Percentiles rank a stretch among this genome's conserved stretches.
Evolutionary conservation across 164 flowering plant genomes (phyloP).

Genomic region (Vitis rotundifolia): DNA sequence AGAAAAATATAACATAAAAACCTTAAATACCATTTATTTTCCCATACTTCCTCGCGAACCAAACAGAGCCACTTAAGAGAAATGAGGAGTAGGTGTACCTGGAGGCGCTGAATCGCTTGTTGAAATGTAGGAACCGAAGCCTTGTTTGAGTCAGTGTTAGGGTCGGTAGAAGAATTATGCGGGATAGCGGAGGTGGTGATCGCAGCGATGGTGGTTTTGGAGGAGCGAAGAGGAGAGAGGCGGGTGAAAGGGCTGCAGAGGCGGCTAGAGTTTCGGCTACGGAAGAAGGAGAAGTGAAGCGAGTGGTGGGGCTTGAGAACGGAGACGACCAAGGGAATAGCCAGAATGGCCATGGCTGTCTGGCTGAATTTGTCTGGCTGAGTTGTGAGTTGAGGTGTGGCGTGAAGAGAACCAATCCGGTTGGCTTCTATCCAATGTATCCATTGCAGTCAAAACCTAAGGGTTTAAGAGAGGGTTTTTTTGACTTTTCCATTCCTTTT

Average conservation of each 20-base stretch:
- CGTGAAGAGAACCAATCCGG: too few species aligned
- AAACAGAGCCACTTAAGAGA: background rate
- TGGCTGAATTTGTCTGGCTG: background rate
- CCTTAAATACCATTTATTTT: too few species aligned
- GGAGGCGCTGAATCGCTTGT: constrained; percentile 93
- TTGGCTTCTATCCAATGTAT: too few species aligned
- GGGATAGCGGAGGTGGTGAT: constrained; percentile 25
- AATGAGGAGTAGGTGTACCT: constrained; percentile 33
- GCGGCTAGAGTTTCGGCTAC: constrained; percentile 14
- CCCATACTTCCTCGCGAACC: background rate
- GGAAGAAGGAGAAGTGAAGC: constrained; percentile 24
- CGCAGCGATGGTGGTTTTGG: constrained; percentile 20
- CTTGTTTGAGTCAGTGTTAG: constrained; percentile 13
- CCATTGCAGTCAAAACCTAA: too few species aligned
- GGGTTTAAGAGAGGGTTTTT: too few species aligned
- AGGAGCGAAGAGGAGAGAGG: constrained; percentile 13
- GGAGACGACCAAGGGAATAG: constrained; percentile 45
- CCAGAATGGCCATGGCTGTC: constrained; percentile 35
- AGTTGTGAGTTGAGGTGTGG: too few species aligned
- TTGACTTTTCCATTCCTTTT: too few species aligned
- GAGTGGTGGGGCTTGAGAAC: constrained; percentile 29
- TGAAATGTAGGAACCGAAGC: constrained; percentile 72
- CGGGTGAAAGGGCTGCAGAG: constrained; percentile 12
- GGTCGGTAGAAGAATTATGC: constrained; percentile 21
- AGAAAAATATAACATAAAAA: background rate